Evolutionary conservation across 306 rosid species (phyloP).

Genomic region (Cercis canadensis): DNA sequence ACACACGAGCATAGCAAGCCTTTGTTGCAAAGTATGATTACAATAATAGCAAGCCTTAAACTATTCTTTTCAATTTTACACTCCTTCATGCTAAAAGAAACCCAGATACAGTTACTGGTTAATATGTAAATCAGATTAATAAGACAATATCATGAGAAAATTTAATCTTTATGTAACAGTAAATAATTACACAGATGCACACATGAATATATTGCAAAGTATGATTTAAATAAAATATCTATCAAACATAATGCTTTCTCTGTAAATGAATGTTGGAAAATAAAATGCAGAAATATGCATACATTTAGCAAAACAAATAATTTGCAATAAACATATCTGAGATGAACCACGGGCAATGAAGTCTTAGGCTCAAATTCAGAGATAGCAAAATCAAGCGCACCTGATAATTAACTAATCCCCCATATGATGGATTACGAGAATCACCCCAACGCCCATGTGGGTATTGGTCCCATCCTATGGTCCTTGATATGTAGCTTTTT

Average conservation of each 20-base stretch:
- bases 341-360: background rate
- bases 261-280: background rate
- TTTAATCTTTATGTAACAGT: background rate
- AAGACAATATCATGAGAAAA: background rate
- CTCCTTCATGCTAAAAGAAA: constrained; percentile 3
- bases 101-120: background rate
- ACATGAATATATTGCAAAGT: background rate
- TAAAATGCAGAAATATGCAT: background rate
- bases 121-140: background rate
- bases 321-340: background rate
- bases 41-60: no score
- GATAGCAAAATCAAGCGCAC: constrained; percentile 39
- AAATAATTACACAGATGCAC: background rate
- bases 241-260: background rate
- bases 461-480: constrained; percentile 94
- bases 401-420: constrained; percentile 89
- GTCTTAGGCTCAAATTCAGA: no score
- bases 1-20: background rate
- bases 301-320: constrained; percentile 11
- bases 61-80: no score
- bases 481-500: constrained; percentile 93
- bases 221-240: background rate
- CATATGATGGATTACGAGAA: constrained; percentile 89
- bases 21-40: background rate
- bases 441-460: constrained; percentile 98